phyloP scores from a whole-genome alignment of 805 yeast genomes.

The Saccharomycopsis javanensis region DNA sequence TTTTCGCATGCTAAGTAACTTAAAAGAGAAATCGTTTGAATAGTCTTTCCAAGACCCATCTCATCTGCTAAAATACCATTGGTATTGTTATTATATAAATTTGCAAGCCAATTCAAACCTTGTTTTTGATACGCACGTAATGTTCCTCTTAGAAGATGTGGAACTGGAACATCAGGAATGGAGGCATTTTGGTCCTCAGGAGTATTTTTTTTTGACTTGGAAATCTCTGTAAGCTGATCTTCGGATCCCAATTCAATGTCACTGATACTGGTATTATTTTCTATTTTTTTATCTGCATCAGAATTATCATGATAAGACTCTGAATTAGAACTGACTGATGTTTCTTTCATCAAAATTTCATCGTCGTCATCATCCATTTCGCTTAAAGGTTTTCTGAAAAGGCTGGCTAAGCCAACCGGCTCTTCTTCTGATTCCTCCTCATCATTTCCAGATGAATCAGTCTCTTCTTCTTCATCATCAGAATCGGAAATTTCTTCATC shows the following conservation, averaged over 20 bases:
- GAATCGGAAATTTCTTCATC: conserved; percentile 23
- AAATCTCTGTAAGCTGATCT: not conserved
- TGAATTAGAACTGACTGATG: conserved; percentile 1
- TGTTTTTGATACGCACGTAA: conserved; percentile 89
- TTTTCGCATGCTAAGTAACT: conserved; percentile 89
- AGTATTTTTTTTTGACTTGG: conserved; percentile 15
- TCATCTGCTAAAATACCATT: conserved; percentile 98
- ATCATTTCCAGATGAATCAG: conserved; percentile 22
- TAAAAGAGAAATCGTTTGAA: conserved; percentile 83
- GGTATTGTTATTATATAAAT: conserved; percentile 81
- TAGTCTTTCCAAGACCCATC: conserved; percentile 97
- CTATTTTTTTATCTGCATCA: conserved; percentile 16
- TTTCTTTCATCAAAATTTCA: conserved; percentile 22
- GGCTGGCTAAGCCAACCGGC: conserved; percentile 28
- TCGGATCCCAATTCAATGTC: conserved; percentile 19
- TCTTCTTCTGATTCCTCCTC: conserved; percentile 17
- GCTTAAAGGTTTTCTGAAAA: conserved; percentile 27
- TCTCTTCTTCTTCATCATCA: conserved; percentile 19
- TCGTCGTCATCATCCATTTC: conserved; percentile 30
- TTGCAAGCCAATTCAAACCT: conserved; percentile 95
- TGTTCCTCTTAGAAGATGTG: conserved; percentile 60
- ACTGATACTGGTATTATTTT: conserved; percentile 22
- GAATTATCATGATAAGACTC: not conserved
- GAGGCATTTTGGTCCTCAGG: conserved; percentile 27
- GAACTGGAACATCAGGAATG: conserved; percentile 62